Evolutionary conservation across 2,329 filamentous ascomycete genomes (phyloP).

Genomic region (Onygenales sp.): DNA sequence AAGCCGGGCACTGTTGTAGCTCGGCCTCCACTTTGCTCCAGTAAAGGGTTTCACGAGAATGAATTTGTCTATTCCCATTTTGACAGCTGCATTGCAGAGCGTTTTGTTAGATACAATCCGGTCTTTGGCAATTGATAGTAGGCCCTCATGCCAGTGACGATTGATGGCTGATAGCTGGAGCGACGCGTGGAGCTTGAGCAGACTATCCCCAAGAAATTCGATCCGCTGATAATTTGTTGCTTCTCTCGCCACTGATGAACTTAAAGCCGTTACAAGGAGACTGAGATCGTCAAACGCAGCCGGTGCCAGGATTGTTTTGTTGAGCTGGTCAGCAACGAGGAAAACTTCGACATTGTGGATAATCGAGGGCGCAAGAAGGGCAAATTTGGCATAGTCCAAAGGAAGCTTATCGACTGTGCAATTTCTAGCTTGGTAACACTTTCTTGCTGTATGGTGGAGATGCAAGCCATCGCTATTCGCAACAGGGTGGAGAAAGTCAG

Average conservation of each 20-base stretch:
- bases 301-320: conserved; percentile 42
- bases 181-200: conserved; percentile 66
- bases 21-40: conserved; percentile 61
- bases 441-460: conserved; percentile 13
- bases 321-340: conserved; percentile 54
- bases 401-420: conserved; percentile 37
- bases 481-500: conserved; percentile 23
- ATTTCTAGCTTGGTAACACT: conserved; percentile 9
- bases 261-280: conserved; percentile 60
- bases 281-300: conserved; percentile 46
- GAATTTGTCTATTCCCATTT: conserved; percentile 59
- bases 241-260: conserved; percentile 51
- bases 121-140: conserved; percentile 59
- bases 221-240: conserved; percentile 66
- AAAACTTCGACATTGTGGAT: conserved; percentile 58
- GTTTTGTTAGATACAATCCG: conserved; percentile 63
- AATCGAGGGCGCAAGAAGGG: conserved; percentile 62
- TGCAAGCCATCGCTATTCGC: conserved; percentile 9
- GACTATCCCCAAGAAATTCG: conserved; percentile 77
- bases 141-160: conserved; percentile 64
- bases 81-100: conserved; percentile 56
- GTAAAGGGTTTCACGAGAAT: conserved; percentile 62
- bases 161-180: conserved; percentile 54
- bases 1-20: conserved; percentile 44
- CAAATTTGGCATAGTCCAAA: conserved; percentile 36